Conservation (phyloP, 1,284 basidiomycete species). For the Blastosporella zonata region DNA sequence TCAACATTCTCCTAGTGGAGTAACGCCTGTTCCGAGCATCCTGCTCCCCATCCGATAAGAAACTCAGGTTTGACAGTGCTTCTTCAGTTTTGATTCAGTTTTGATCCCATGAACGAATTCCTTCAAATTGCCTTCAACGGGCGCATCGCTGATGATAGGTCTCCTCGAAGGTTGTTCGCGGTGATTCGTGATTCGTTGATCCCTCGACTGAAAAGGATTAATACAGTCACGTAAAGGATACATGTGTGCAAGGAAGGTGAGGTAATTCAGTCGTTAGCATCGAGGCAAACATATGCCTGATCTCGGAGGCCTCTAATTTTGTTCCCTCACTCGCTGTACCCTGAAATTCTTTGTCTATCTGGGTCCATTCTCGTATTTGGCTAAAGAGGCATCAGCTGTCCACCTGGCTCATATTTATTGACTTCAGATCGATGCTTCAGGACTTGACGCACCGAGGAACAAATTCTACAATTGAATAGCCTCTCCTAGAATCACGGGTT, state of each 20-base stretch:
- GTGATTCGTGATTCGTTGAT: conserved; percentile 14
- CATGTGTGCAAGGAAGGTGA: not conserved
- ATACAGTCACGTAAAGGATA: conserved; percentile 16
- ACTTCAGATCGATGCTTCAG: not conserved
- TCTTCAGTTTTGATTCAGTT: not conserved
- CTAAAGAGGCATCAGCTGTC: conserved; percentile 2
- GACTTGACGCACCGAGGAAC: not conserved
- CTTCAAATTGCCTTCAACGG: conserved; percentile 18
- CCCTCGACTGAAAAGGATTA: conserved; percentile 17
- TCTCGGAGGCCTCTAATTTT: conserved; percentile 7
- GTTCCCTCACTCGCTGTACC: conserved; percentile 6
- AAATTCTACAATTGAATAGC: not conserved
- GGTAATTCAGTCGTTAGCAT: not conserved
- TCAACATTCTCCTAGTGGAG: conserved; percentile 9
- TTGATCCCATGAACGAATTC: conserved; percentile 11
- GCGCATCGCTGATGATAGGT: conserved; percentile 7
- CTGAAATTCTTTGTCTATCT: conserved; percentile 4
- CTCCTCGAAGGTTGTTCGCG: conserved; percentile 9
- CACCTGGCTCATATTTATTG: not conserved
- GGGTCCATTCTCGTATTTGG: conserved; percentile 5
- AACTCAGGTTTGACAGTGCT: conserved; percentile 13
- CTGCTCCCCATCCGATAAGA: conserved; percentile 9
- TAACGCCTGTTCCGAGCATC: conserved; percentile 9
- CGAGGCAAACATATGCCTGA: conserved; percentile 10
- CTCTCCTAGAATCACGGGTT: not conserved